Conservation (phyloP, 1,284 basidiomycete species). For the Exobasidium rhododendri region DNA sequence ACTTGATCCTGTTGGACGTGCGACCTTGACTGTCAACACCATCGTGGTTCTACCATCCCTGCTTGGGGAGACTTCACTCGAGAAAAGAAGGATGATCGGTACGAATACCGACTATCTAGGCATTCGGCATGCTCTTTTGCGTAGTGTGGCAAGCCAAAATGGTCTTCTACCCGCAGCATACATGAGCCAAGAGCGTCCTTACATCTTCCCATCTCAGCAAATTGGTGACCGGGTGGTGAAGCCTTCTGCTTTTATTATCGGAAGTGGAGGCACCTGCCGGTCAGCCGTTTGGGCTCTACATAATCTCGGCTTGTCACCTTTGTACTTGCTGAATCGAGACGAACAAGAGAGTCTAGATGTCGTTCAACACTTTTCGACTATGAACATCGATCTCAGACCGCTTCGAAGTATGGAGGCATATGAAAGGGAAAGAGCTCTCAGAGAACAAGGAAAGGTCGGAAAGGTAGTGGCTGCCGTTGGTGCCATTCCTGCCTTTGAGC, state of each 20-base stretch:
- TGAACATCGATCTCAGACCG: slow-evolving; percentile 27
- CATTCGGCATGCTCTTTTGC: slow-evolving; percentile 29
- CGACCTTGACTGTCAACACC: slow-evolving; percentile 37
- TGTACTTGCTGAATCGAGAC: slow-evolving; percentile 37
- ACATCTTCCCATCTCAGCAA: slow-evolving; percentile 9
- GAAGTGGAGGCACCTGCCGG: slow-evolving; percentile 36
- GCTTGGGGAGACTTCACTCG: slow-evolving; percentile 11
- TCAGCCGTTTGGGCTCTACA: slow-evolving; percentile 33
- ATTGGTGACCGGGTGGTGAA: neutral
- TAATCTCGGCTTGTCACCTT: slow-evolving; percentile 28
- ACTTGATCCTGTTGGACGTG: slow-evolving; percentile 26
- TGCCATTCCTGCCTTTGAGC: slow-evolving; percentile 49
- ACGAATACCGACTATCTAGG: slow-evolving; percentile 42
- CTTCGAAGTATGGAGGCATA: slow-evolving; percentile 26
- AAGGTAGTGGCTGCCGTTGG: slow-evolving; percentile 36
- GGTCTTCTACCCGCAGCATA: slow-evolving; percentile 21
- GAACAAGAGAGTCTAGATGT: slow-evolving; percentile 30
- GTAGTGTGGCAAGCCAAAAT: slow-evolving; percentile 24
- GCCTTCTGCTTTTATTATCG: slow-evolving; percentile 33
- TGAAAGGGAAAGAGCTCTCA: slow-evolving; percentile 19
- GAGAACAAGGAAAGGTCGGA: slow-evolving; percentile 27
- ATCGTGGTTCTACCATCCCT: slow-evolving; percentile 27
- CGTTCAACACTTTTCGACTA: slow-evolving; percentile 21
- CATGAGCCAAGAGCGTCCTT: slow-evolving; percentile 15
- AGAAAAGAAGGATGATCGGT: slow-evolving; percentile 28